Evolutionary conservation across 2,329 filamentous ascomycete species (phyloP).

Genomic region (Chaetomium globosum): DNA sequence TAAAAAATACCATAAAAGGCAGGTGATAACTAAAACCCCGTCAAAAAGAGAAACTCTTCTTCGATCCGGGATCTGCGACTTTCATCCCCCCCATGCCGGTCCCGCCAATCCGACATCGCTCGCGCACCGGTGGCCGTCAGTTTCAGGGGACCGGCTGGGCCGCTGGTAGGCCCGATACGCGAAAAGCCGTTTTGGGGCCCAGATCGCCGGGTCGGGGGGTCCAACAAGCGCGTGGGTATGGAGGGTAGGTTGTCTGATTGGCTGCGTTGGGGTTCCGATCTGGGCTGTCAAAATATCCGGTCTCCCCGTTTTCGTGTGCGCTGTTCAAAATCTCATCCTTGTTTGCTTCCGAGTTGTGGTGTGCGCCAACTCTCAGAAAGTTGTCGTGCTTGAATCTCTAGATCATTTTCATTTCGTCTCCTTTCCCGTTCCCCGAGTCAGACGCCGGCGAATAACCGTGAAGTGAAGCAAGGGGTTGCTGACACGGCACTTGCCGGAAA

Average conservation of each 20-base stretch:
- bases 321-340: background rate
- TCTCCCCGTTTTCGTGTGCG: background rate
- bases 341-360: background rate
- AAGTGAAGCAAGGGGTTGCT: background rate
- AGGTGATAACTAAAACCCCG: background rate
- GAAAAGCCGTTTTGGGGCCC: constrained; percentile 22
- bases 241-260: background rate
- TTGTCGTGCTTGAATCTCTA: background rate
- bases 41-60: background rate
- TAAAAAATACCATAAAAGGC: background rate
- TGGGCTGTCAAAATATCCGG: constrained; percentile 2
- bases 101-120: background rate
- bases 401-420: background rate
- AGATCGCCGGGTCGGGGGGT: constrained; percentile 21
- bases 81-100: background rate
- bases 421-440: background rate
- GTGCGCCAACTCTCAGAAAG: background rate
- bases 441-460: background rate
- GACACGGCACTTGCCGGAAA: background rate
- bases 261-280: background rate
- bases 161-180: constrained; percentile 26
- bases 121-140: background rate
- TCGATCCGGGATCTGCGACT: background rate
- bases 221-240: background rate
- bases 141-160: background rate